Evolutionary conservation across 768 basidiomycete genomes (phyloP).

Genomic region (Hygrocybe punicea): DNA sequence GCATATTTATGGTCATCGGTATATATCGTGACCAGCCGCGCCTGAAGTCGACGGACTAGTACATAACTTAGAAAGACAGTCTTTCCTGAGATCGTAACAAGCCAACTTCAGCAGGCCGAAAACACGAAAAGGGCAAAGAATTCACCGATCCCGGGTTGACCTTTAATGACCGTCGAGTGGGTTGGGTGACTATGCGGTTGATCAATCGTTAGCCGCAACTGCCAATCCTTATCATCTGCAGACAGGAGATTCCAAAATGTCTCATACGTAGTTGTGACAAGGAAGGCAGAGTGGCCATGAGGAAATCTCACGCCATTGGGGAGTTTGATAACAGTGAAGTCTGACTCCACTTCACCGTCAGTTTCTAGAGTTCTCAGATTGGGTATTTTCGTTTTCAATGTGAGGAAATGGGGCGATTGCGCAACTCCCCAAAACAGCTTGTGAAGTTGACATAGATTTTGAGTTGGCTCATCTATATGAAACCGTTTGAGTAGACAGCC

Average conservation of each 20-base stretch:
- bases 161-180: conserved; percentile 4
- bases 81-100: conserved; percentile 8
- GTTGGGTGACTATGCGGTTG: conserved; percentile 9
- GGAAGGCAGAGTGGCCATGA: neutral
- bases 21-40: conserved; percentile 7
- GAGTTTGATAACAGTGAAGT: neutral
- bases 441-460: too few relatives aligned
- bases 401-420: neutral
- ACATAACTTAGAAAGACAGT: conserved; percentile 9
- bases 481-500: too few relatives aligned
- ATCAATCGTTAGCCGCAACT: neutral
- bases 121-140: neutral
- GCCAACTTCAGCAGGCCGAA: neutral
- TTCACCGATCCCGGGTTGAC: conserved; percentile 9
- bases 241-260: conserved; percentile 6
- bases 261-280: conserved; percentile 5
- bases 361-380: neutral
- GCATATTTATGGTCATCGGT: neutral
- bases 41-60: conserved; percentile 8
- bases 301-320: neutral
- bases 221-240: conserved; percentile 4
- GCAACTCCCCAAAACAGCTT: neutral
- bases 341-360: neutral
- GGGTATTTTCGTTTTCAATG: neutral
- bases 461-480: too few relatives aligned